Percentiles rank a stretch among this genome's conserved stretches.
These are phyloP conservation scores for Cenchrus fungigraminus DNA, from an alignment of 176 grass and related monocot genomes.

Conservation along the genomic window DNA sequence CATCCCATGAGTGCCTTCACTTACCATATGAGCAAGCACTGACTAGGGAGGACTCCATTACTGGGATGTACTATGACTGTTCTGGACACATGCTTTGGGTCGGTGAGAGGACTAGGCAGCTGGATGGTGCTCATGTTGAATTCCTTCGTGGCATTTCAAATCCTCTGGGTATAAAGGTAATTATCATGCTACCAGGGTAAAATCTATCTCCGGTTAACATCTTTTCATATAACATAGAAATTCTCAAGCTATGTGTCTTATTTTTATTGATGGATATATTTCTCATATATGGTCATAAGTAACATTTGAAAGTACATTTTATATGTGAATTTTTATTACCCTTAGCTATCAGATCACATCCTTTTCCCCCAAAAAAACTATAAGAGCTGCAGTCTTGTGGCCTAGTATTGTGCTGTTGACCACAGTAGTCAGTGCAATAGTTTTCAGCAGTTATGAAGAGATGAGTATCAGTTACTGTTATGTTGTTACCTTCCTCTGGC, in stretches of 20 bases:
- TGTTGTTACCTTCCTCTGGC: background rate
- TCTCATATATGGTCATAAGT: background rate
- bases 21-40: slow-evolving; percentile 68
- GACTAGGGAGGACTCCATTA: slow-evolving; percentile 53
- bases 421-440: background rate
- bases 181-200: background rate
- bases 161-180: slow-evolving; percentile 66
- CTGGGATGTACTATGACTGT: slow-evolving; percentile 52
- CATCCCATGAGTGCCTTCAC: slow-evolving; percentile 69
- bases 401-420: background rate
- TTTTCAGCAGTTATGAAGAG: background rate
- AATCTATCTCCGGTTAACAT: background rate
- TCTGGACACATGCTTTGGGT: slow-evolving; percentile 71
- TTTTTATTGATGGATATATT: background rate
- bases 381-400: background rate
- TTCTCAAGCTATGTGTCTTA: background rate
- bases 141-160: slow-evolving; percentile 67
- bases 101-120: slow-evolving; percentile 62
- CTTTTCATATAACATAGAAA: background rate
- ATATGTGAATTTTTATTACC: background rate
- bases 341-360: background rate
- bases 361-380: background rate
- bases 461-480: background rate
- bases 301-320: background rate
- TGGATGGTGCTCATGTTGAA: slow-evolving; percentile 70